These are phyloP conservation scores for button mushroom (Agaricus bisporus) DNA, from an alignment of 768 basidiomycete species.

Conservation along the genomic window DNA sequence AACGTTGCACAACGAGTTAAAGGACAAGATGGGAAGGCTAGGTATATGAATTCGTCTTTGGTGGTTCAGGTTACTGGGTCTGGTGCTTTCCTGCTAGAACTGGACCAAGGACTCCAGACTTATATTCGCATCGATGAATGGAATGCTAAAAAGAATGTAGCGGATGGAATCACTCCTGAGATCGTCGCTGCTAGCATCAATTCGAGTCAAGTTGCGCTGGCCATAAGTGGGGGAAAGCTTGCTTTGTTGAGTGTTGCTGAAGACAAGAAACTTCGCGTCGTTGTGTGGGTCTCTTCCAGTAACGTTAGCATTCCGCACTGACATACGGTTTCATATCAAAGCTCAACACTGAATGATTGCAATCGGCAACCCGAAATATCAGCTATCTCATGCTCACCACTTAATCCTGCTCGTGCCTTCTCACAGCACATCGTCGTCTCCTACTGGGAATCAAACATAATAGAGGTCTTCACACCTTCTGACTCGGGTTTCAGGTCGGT, in stretches of 20 bases:
- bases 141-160: conserved; percentile 14
- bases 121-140: conserved; percentile 39
- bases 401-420: conserved; percentile 40
- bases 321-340: not conserved
- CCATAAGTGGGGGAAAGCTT: conserved; percentile 47
- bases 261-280: conserved; percentile 19
- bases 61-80: conserved; percentile 69
- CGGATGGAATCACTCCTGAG: conserved; percentile 22
- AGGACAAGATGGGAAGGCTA: conserved; percentile 18
- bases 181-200: conserved; percentile 69
- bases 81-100: conserved; percentile 51
- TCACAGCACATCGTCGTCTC: conserved; percentile 53
- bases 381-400: conserved; percentile 57
- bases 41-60: conserved; percentile 42
- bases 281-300: conserved; percentile 14
- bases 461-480: conserved; percentile 46
- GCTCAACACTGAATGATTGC: not conserved
- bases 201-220: conserved; percentile 60
- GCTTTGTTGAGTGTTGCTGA: conserved; percentile 43
- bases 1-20: conserved; percentile 41
- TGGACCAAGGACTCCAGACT: conserved; percentile 36
- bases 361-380: conserved; percentile 47
- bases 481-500: conserved; percentile 21
- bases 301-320: not conserved
- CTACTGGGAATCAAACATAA: conserved; percentile 66